A percentile compares a stretch with the other conserved stretches of the same genome.
Evolutionary conservation across 1,284 basidiomycete genomes (phyloP).

Genomic region (Gomphus bonarii): DNA sequence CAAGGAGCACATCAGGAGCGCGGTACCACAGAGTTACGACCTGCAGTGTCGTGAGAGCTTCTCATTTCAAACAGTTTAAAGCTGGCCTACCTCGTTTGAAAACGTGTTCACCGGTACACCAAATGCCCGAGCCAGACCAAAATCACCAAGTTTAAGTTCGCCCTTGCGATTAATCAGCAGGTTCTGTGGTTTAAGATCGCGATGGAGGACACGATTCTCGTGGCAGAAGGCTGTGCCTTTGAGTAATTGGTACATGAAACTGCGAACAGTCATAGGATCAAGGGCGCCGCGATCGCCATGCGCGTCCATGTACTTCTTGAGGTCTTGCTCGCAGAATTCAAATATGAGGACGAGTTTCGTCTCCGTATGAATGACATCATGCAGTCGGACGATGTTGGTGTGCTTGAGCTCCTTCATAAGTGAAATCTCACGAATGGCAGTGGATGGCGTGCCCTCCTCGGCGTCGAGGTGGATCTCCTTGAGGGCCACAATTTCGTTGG

Average conservation of each 20-base stretch:
- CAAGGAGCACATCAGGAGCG: slow-evolving; percentile 94
- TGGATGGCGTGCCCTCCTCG: slow-evolving; percentile 91
- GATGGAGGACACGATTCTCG: slow-evolving; percentile 95
- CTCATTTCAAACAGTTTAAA: slow-evolving; percentile 12
- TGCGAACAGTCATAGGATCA: slow-evolving; percentile 87
- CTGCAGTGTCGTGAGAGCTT: slow-evolving; percentile 28
- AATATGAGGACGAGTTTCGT: slow-evolving; percentile 98
- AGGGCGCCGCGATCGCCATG: slow-evolving; percentile 94
- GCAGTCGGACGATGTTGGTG: slow-evolving; percentile 88
- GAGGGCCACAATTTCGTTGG: slow-evolving; percentile 83
- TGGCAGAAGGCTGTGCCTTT: slow-evolving; percentile 99
- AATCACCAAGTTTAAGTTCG: slow-evolving; percentile 95
- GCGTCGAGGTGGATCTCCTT: slow-evolving; percentile 96
- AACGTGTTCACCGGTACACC: slow-evolving; percentile 96
- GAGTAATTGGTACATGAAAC: slow-evolving; percentile 95
- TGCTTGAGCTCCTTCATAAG: slow-evolving; percentile 97
- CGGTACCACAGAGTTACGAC: slow-evolving; percentile 99
- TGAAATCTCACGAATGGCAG: slow-evolving; percentile 91
- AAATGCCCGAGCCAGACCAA: slow-evolving; percentile 90
- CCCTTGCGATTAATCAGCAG: slow-evolving; percentile 95
- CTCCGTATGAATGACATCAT: slow-evolving; percentile 98
- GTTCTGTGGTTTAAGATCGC: slow-evolving; percentile 97
- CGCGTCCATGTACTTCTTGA: slow-evolving; percentile 99
- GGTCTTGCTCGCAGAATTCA: slow-evolving; percentile 96
- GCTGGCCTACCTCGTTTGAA: slow-evolving; percentile 72